Conservation (phyloP, 768 basidiomycete genomes). For the Mycena amicta region DNA sequence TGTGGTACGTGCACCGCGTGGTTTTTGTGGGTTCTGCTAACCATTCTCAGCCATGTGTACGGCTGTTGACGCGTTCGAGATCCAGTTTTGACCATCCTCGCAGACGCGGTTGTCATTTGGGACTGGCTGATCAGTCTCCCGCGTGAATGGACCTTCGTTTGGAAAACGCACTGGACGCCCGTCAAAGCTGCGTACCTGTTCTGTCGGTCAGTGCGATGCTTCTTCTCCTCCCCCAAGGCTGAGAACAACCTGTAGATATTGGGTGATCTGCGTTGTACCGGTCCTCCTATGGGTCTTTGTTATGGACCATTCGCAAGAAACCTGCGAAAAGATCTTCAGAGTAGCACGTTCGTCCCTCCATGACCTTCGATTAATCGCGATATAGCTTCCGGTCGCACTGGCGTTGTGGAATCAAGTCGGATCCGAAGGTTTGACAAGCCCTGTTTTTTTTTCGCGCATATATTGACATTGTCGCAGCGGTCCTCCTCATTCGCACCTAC, state of each 20-base stretch:
- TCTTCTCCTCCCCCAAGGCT: slow-evolving; percentile 10
- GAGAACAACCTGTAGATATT: slow-evolving; percentile 55
- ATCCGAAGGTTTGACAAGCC: slow-evolving; percentile 66
- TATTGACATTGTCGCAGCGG: slow-evolving; percentile 46
- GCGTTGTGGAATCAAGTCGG: slow-evolving; percentile 90
- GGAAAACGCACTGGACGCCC: slow-evolving; percentile 84
- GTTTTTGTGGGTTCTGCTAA: slow-evolving; percentile 23
- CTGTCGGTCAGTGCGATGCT: slow-evolving; percentile 61
- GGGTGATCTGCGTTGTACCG: slow-evolving; percentile 80
- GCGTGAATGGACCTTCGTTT: slow-evolving; percentile 80
- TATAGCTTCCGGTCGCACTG: slow-evolving; percentile 75
- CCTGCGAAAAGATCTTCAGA: slow-evolving; percentile 72
- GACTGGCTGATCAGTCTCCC: slow-evolving; percentile 82
- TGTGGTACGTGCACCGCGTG: slow-evolving; percentile 62
- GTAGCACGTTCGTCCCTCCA: slow-evolving; percentile 34
- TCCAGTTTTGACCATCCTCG: slow-evolving; percentile 1
- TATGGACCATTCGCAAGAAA: slow-evolving; percentile 61
- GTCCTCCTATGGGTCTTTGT: slow-evolving; percentile 74
- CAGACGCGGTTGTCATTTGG: slow-evolving; percentile 83
- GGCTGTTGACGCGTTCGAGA: slow-evolving; percentile 13
- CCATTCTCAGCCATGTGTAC: slow-evolving; percentile 71
- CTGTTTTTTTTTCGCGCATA: slow-evolving; percentile 16
- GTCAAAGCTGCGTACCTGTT: slow-evolving; percentile 84
- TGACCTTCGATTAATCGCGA: slow-evolving; percentile 4
- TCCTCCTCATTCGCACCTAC: slow-evolving; percentile 82